These are phyloP conservation scores for Athelia sp. DNA, from an alignment of 1,284 basidiomycete genomes.

Conservation along the genomic window DNA sequence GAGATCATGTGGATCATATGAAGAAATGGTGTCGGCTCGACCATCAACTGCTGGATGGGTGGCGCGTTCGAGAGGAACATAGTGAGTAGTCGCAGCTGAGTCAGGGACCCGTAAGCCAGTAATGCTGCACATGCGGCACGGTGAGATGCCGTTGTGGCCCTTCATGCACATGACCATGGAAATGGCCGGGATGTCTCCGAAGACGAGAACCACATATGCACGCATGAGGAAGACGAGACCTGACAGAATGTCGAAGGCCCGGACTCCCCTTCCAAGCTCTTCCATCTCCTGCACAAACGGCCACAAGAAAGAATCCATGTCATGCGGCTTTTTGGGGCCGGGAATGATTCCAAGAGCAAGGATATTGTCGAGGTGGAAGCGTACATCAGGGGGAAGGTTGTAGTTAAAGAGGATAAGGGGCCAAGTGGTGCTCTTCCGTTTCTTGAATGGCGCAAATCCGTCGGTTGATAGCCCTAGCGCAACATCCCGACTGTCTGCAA, in stretches of 20 bases:
- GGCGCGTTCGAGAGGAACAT: constrained; percentile 7
- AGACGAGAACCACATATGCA: constrained; percentile 34
- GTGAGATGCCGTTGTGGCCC: constrained; percentile 8
- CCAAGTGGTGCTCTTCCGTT: constrained; percentile 32
- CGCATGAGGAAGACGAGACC: constrained; percentile 25
- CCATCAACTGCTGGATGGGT: not conserved
- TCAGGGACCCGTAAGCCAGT: constrained; percentile 30
- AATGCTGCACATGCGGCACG: constrained; percentile 24
- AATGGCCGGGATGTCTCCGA: constrained; percentile 43
- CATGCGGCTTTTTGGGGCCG: constrained; percentile 35
- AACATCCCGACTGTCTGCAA: constrained; percentile 20
- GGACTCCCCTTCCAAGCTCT: constrained; percentile 28
- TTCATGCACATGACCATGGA: constrained; percentile 37
- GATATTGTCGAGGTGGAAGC: constrained; percentile 20
- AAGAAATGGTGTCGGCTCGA: not conserved
- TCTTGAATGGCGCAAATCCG: constrained; percentile 34
- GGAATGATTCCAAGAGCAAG: constrained; percentile 36
- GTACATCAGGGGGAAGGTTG: constrained; percentile 16
- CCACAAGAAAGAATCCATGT: constrained; percentile 37
- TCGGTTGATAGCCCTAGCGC: constrained; percentile 24
- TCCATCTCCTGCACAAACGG: constrained; percentile 33
- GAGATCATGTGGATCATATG: constrained; percentile 19
- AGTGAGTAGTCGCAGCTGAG: not conserved
- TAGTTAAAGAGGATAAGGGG: constrained; percentile 37
- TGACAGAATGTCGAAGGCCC: constrained; percentile 24